Percentiles rank a stretch among this genome's conserved stretches.
phyloP scores from a whole-genome alignment of 352 stramenopile genomes.

The Pythium biforme region DNA sequence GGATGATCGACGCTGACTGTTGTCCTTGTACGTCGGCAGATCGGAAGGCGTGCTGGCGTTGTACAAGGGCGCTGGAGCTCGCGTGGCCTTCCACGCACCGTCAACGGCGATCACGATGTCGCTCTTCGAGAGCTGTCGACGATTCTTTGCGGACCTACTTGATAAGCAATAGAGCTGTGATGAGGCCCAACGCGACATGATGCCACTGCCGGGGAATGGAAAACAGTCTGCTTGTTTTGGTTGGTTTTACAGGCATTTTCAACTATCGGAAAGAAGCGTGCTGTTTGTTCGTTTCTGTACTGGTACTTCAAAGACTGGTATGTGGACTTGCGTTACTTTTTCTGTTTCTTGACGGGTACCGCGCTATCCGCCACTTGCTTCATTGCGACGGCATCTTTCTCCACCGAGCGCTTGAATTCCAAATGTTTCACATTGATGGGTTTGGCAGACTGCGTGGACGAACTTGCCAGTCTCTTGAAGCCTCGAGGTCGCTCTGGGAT shows the following conservation, averaged over 20 bases:
- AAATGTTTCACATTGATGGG: slow-evolving; percentile 16
- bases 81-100: slow-evolving; percentile 94
- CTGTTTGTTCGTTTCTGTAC: neutral
- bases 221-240: too few relatives aligned
- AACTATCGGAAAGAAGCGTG: too few relatives aligned
- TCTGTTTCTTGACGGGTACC: slow-evolving; percentile 16
- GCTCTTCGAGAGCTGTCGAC: slow-evolving; percentile 91
- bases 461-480: slow-evolving; percentile 8
- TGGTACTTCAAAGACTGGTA: neutral
- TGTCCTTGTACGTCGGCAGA: slow-evolving; percentile 31
- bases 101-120: slow-evolving; percentile 97
- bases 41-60: slow-evolving; percentile 88
- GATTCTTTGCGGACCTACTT: slow-evolving; percentile 45
- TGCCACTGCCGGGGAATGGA: too few relatives aligned
- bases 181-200: too few relatives aligned
- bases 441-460: neutral
- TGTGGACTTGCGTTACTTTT: neutral
- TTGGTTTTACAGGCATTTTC: too few relatives aligned
- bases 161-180: slow-evolving; percentile 7
- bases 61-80: slow-evolving; percentile 93
- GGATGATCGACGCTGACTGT: neutral
- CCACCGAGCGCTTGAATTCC: slow-evolving; percentile 8
- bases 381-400: slow-evolving; percentile 21
- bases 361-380: slow-evolving; percentile 4
- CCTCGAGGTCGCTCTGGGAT: slow-evolving; percentile 30